Evolutionary conservation across 345 rosid genomes (phyloP), one percentile per base, ranked within the genome.

Genomic region (Leavenworthia alabamica): DNA sequence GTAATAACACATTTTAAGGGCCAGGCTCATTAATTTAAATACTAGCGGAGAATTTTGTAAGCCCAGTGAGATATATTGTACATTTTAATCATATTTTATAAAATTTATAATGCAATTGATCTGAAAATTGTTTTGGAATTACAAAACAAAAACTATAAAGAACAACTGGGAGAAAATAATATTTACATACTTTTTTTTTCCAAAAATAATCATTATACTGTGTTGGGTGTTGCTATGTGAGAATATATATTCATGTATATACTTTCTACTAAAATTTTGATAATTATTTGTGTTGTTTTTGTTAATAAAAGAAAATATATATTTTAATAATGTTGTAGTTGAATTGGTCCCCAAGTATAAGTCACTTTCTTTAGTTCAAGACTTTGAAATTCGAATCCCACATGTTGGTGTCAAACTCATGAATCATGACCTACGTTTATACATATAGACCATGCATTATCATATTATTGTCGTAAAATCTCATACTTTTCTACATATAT

Each of bases 351-450:
- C 33, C 35, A 57, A 47, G 56, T 46, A 56, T 10, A 67, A 59
- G 52, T 67, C 59, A 67, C 36, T 46, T 58, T 47, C 57, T 28
- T 20, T 20, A 48, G 59, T 58, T 40, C 43, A 49, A 58, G 52
- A 58, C 57, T 58, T 67, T 58, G 57, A 49, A 49, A 37, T 67
- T 57, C 40, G 56, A 17, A 66, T 35, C 48, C 51, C 58, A 67
- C 58, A 57, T 67, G 72, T 57, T 35, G 11, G 54, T 45, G 58
- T 56, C 63, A 66, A 36, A 36, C 64, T 29, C 50, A 23, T 11
- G 41, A 57, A 17, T 66, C 53, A 22, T 33, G 53, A 7, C 42
- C 43, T 44, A 56, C 48, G 49, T 27, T 16, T 66, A 45, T 17
- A 35, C 37, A 45, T 12, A 45, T 27, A 46, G 47, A 56, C 41